Percentiles rank a stretch among this genome's conserved stretches.
Conservation (phyloP, 768 basidiomycete species). For the Kwoniella newhampshirensis region DNA sequence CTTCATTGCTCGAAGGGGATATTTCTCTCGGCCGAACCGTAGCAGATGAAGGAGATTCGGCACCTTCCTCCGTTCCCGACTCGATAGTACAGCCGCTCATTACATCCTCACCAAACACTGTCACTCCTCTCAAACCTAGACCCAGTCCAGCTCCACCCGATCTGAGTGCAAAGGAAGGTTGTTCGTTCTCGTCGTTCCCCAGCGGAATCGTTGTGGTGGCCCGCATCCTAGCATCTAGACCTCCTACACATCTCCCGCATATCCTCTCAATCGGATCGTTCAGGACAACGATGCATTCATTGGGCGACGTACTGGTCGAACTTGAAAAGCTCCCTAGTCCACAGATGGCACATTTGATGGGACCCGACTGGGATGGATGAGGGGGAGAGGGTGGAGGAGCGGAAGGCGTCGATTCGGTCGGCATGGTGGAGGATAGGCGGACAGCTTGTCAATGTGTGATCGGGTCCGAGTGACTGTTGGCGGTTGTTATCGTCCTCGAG, state of each 20-base stretch:
- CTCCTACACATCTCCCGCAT: slow-evolving; percentile 33
- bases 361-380: slow-evolving; percentile 3
- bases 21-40: neutral
- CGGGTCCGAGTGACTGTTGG: no score
- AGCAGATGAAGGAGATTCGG: neutral
- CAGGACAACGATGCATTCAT: slow-evolving; percentile 23
- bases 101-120: neutral
- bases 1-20: neutral
- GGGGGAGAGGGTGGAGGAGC: slow-evolving; percentile 6
- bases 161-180: neutral
- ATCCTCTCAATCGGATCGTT: slow-evolving; percentile 36
- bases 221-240: slow-evolving; percentile 1
- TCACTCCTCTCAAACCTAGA: slow-evolving; percentile 15
- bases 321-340: slow-evolving; percentile 24
- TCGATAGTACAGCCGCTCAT: neutral
- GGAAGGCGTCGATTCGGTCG: slow-evolving; percentile 40
- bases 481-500: no score
- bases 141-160: slow-evolving; percentile 6
- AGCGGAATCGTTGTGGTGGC: neutral
- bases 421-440: slow-evolving; percentile 26
- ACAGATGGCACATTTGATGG: slow-evolving; percentile 44
- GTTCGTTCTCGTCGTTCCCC: slow-evolving; percentile 1
- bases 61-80: neutral
- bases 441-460: no score
- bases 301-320: slow-evolving; percentile 1